A percentile compares a stretch with the other conserved stretches of the same genome.
These are phyloP conservation scores for Aspergillus uvarum DNA, from an alignment of 2,329 filamentous ascomycete genomes.

Conservation along the genomic window DNA sequence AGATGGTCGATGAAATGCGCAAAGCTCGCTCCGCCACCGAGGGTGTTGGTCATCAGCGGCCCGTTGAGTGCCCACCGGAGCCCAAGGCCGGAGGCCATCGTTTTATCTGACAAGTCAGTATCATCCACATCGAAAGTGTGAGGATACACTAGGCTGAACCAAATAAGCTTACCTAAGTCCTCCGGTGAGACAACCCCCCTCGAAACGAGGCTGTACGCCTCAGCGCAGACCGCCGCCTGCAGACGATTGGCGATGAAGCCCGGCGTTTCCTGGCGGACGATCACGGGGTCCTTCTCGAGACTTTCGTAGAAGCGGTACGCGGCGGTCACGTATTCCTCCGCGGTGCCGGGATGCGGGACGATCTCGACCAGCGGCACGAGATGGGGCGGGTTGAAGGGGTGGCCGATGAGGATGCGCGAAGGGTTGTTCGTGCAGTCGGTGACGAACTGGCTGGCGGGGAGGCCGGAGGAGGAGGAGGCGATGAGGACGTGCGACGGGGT, in stretches of 20 bases:
- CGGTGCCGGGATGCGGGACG: constrained; percentile 10
- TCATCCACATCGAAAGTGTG: too few relatives aligned
- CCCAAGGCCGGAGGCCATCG: constrained; percentile 18
- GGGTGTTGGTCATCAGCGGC: constrained; percentile 17
- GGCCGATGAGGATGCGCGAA: constrained; percentile 11
- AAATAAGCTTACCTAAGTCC: constrained; percentile 13
- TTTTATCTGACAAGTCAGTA: constrained; percentile 8
- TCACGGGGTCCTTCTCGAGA: constrained; percentile 44
- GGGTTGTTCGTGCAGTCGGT: constrained; percentile 11
- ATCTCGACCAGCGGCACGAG: constrained; percentile 14
- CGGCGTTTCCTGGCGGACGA: constrained; percentile 43
- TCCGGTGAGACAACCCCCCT: constrained; percentile 29
- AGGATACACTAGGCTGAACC: too few relatives aligned
- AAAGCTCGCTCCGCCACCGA: constrained; percentile 17
- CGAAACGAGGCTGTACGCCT: constrained; percentile 38
- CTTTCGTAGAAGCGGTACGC: constrained; percentile 36
- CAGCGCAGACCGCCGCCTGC: constrained; percentile 41
- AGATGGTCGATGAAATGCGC: constrained; percentile 19
- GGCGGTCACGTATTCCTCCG: background rate
- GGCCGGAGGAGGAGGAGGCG: constrained; percentile 19
- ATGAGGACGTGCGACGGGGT: constrained; percentile 15
- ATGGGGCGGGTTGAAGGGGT: constrained; percentile 17
- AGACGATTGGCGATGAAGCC: constrained; percentile 50
- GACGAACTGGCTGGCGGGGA: constrained; percentile 12
- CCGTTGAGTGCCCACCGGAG: constrained; percentile 20